Conservation (phyloP, 495 filamentous ascomycete genomes). For the Annulohypoxylon stygium region DNA sequence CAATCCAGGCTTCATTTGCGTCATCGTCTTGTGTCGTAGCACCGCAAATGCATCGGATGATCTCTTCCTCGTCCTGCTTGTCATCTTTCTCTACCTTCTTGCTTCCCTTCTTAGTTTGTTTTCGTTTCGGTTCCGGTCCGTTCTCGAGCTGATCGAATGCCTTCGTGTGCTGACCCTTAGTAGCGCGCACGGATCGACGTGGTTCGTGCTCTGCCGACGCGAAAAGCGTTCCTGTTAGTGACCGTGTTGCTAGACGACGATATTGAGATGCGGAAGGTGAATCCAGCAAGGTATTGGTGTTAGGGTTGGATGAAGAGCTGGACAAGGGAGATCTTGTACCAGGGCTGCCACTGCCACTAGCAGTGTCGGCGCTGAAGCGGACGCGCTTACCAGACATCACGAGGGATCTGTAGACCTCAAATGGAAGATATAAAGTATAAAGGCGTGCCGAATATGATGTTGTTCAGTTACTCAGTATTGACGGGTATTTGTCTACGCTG, state of each 20-base stretch:
- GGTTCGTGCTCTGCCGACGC: conserved; percentile 73
- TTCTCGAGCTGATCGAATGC: conserved; percentile 79
- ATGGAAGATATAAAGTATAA: background rate
- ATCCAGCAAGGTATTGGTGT: background rate
- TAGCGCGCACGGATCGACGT: conserved; percentile 92
- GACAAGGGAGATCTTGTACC: background rate
- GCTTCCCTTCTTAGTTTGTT: conserved; percentile 70
- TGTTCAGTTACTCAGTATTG: conserved; percentile 26
- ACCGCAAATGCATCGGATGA: conserved; percentile 95
- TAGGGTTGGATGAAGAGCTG: background rate
- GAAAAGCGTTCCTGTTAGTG: conserved; percentile 19
- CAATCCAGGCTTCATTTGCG: conserved; percentile 86
- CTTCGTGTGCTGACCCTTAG: conserved; percentile 94
- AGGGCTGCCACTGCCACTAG: conserved; percentile 5
- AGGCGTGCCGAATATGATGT: conserved; percentile 1
- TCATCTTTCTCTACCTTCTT: conserved; percentile 69
- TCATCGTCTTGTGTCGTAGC: conserved; percentile 86
- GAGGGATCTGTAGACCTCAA: conserved; percentile 27
- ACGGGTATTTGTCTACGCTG: conserved; percentile 39
- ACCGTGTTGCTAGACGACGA: background rate
- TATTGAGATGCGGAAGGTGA: background rate
- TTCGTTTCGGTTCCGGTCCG: conserved; percentile 71
- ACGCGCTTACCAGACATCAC: conserved; percentile 53
- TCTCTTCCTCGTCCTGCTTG: conserved; percentile 70
- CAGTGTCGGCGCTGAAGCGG: conserved; percentile 22